Conservation (phyloP, 345 rosid species). For the Moringa oleifera region DNA sequence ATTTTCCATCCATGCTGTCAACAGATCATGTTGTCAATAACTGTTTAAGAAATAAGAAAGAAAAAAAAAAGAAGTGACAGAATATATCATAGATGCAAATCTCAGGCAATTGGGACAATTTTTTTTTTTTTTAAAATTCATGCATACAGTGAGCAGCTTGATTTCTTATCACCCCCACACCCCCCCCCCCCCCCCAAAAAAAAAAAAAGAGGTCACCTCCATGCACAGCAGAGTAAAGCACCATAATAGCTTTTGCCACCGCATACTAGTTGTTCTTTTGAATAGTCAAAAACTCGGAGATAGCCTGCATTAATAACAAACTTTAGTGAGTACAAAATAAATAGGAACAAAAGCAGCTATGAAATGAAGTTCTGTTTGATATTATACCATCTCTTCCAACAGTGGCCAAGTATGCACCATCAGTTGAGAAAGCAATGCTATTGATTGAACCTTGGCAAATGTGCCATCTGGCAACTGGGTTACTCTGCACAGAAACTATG, state of each 20-base stretch:
- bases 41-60: not conserved
- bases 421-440: constrained; percentile 78
- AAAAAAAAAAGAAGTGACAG: constrained; percentile 1
- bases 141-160: no score
- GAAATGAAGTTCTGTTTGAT: constrained; percentile 3
- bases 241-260: constrained; percentile 85
- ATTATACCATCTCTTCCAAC: constrained; percentile 96
- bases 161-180: no score
- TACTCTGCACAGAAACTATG: constrained; percentile 60
- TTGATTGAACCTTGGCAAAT: constrained; percentile 92
- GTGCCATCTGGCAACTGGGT: constrained; percentile 98
- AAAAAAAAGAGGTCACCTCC: constrained; percentile 44
- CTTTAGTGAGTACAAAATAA: constrained; percentile 11
- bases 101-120: no score
- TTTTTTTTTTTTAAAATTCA: no score
- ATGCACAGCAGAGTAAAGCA: constrained; percentile 68
- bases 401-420: constrained; percentile 82
- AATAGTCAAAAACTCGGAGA: constrained; percentile 89
- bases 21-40: constrained; percentile 18
- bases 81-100: not conserved
- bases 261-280: constrained; percentile 47
- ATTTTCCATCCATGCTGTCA: constrained; percentile 93
- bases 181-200: no score
- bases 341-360: constrained; percentile 4
- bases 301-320: constrained; percentile 48